Conservation (phyloP, 73 alveolate species). For the Paramecium bursaria region DNA sequence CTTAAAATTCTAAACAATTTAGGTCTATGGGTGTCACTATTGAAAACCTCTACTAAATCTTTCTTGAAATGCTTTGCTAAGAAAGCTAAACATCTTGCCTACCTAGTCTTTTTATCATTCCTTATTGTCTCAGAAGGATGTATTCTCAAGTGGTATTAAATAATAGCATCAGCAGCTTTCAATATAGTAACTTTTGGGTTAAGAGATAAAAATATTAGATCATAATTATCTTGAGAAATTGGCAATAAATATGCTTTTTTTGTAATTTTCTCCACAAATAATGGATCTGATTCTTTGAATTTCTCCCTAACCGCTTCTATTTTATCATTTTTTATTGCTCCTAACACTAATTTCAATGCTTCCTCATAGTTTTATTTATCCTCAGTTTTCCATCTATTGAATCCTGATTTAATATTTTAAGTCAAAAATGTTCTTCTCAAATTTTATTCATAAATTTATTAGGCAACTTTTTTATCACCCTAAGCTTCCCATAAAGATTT, state of each 20-base stretch:
- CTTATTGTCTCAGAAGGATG: not conserved
- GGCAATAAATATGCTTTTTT: slow-evolving; percentile 3
- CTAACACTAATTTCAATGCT: not conserved
- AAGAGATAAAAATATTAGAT: not conserved
- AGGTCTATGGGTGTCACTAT: not conserved
- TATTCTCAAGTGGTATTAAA: not conserved
- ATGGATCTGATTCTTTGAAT: not conserved
- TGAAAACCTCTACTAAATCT: not conserved
- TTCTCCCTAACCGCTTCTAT: not conserved
- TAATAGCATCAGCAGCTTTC: not conserved
- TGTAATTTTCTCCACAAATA: not conserved
- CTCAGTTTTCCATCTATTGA: not conserved
- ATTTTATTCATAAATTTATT: slow-evolving; percentile 11
- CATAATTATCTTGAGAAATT: not conserved
- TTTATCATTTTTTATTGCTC: not conserved
- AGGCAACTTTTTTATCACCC: not conserved
- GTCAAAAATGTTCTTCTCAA: slow-evolving; percentile 3
- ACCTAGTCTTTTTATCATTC: not conserved
- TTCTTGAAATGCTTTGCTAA: not conserved
- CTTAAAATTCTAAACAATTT: slow-evolving; percentile 15
- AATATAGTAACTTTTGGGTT: not conserved
- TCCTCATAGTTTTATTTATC: not conserved
- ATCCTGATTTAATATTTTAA: not conserved
- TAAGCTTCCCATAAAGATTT: not conserved
- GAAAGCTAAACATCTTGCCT: not conserved